Evolutionary conservation across 1,284 basidiomycete genomes (phyloP).

Genomic region (Leucoagaricus sp.): DNA sequence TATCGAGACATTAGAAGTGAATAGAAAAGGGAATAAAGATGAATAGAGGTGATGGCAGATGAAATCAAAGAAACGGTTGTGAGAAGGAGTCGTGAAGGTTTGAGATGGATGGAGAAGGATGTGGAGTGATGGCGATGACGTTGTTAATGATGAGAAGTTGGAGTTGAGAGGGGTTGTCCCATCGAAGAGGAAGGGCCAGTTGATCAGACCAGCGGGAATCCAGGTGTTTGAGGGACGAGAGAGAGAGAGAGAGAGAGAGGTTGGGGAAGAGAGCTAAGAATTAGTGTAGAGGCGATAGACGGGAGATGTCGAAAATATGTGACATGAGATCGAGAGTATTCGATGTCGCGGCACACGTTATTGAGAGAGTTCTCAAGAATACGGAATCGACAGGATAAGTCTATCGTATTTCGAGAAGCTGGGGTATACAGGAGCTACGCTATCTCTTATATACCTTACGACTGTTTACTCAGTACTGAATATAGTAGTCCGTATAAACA

Average conservation of each 20-base stretch:
- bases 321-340: background rate
- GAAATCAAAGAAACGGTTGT: too few relatives aligned
- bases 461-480: background rate
- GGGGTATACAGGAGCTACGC: background rate
- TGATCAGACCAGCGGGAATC: background rate
- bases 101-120: background rate
- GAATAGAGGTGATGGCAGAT: too few relatives aligned
- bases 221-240: background rate
- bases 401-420: background rate
- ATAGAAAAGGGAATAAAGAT: too few relatives aligned
- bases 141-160: too few relatives aligned
- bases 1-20: background rate
- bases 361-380: background rate
- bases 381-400: background rate
- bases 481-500: background rate
- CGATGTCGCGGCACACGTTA: background rate
- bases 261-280: background rate
- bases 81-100: too few relatives aligned
- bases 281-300: background rate
- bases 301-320: background rate
- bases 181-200: background rate
- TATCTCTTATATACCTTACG: background rate
- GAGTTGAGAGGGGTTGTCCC: too few relatives aligned
- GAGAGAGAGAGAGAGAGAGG: background rate
- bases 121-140: too few relatives aligned